These are phyloP conservation scores for Fusarium burgessii DNA, from an alignment of 2,329 filamentous ascomycete species.

Conservation along the genomic window DNA sequence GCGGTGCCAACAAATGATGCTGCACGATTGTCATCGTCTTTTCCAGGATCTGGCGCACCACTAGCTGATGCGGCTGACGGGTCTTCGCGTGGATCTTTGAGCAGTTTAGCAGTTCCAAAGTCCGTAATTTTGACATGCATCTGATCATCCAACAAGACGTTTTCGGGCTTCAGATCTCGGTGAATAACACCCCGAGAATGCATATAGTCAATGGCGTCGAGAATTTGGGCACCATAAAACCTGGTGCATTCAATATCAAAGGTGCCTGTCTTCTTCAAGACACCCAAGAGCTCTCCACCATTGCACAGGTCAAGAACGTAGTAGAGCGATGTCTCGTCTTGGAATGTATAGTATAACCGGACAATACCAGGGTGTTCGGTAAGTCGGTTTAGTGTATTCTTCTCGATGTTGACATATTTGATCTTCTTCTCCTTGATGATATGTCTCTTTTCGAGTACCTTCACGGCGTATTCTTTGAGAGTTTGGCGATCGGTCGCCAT, in stretches of 20 bases:
- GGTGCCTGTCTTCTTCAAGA: constrained; percentile 92
- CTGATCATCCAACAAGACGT: constrained; percentile 92
- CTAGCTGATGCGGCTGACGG: constrained; percentile 52
- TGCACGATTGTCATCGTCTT: constrained; percentile 76
- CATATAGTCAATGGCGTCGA: constrained; percentile 98
- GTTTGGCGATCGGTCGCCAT: constrained; percentile 94
- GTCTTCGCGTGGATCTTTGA: constrained; percentile 60
- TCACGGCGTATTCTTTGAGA: constrained; percentile 96
- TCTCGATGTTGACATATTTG: constrained; percentile 99
- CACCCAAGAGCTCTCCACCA: constrained; percentile 90
- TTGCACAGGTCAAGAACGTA: constrained; percentile 95
- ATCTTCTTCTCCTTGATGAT: constrained; percentile 99
- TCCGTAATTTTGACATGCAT: constrained; percentile 99
- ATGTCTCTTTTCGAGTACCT: constrained; percentile 96
- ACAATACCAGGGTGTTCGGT: constrained; percentile 98
- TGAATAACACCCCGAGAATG: constrained; percentile 96
- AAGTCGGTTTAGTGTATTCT: constrained; percentile 94
- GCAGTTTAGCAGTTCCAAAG: constrained; percentile 96
- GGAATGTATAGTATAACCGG: constrained; percentile 97
- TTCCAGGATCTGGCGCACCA: constrained; percentile 53
- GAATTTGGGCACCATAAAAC: constrained; percentile 95
- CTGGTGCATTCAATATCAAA: constrained; percentile 95
- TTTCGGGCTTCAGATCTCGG: constrained; percentile 95
- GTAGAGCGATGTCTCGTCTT: constrained; percentile 95
- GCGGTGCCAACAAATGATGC: constrained; percentile 98